Percentiles rank a stretch among this genome's conserved stretches.
These are phyloP conservation scores for Neltuma alba DNA, from an alignment of 306 rosid species.

Conservation along the genomic window DNA sequence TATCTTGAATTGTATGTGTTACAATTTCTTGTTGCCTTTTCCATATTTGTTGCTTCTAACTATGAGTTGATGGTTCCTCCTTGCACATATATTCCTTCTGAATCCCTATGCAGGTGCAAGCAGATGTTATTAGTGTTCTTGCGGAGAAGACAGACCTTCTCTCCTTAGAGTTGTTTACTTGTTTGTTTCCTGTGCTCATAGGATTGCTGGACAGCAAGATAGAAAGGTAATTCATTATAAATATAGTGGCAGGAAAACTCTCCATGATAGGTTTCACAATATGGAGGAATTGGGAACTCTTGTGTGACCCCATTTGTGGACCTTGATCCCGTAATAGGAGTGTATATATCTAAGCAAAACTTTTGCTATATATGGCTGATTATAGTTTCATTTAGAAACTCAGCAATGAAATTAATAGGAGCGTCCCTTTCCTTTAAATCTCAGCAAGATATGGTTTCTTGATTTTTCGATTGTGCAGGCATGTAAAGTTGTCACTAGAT, in stretches of 20 bases:
- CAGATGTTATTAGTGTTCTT: slow-evolving; percentile 74
- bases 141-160: slow-evolving; percentile 67
- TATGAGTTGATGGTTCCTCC: slow-evolving; percentile 24
- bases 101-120: slow-evolving; percentile 70
- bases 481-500: slow-evolving; percentile 68
- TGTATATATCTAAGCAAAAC: neutral
- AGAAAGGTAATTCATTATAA: slow-evolving; percentile 62
- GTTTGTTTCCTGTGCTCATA: slow-evolving; percentile 75
- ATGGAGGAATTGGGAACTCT: neutral
- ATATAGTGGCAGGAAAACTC: neutral
- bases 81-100: slow-evolving; percentile 10
- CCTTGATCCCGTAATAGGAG: neutral
- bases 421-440: too few species aligned
- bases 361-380: neutral
- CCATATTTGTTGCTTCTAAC: slow-evolving; percentile 12
- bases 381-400: neutral
- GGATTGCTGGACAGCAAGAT: slow-evolving; percentile 72
- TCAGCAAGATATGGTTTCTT: neutral
- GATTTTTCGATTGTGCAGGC: slow-evolving; percentile 50
- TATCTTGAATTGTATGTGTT: slow-evolving; percentile 37
- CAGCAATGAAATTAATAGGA: neutral
- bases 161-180: slow-evolving; percentile 64
- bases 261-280: neutral
- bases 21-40: slow-evolving; percentile 24
- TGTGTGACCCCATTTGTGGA: neutral